phyloP scores from a whole-genome alignment of 2,329 filamentous ascomycete genomes.

The Botryotinia convoluta region DNA sequence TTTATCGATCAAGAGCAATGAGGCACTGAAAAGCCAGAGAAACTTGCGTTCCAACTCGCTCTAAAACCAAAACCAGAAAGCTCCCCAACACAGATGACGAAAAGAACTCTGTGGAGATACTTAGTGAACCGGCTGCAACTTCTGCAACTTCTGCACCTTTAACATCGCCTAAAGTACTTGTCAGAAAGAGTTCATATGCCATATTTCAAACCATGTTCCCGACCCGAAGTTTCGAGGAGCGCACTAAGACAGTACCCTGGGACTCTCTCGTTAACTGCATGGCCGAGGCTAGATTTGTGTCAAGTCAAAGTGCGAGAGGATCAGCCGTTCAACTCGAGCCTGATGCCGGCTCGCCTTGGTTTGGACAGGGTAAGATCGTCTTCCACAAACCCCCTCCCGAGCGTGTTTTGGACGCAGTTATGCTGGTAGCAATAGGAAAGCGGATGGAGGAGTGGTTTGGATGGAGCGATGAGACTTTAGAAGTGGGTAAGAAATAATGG shows the following conservation, averaged over 20 bases:
- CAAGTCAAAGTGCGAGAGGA: no score
- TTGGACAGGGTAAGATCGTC: slow-evolving; percentile 18
- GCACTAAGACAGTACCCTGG: neutral
- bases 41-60: no score
- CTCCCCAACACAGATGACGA: neutral
- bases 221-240: neutral
- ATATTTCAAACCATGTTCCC: neutral
- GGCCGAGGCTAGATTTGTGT: neutral
- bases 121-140: neutral
- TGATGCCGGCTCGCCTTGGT: slow-evolving; percentile 12
- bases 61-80: neutral
- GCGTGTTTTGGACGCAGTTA: slow-evolving; percentile 12
- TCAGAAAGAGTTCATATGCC: neutral
- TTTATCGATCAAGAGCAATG: neutral
- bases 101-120: neutral
- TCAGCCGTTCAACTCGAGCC: slow-evolving; percentile 7
- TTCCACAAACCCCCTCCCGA: slow-evolving; percentile 24
- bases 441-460: slow-evolving; percentile 25
- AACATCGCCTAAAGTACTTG: neutral
- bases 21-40: no score
- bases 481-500: neutral
- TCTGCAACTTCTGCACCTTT: neutral
- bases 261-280: neutral
- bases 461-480: slow-evolving; percentile 13
- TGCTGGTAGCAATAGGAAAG: slow-evolving; percentile 18